A percentile compares a stretch with the other conserved stretches of the same genome.
These are phyloP conservation scores for Tulasnella sp. DNA, from an alignment of 768 basidiomycete genomes.

Conservation along the genomic window DNA sequence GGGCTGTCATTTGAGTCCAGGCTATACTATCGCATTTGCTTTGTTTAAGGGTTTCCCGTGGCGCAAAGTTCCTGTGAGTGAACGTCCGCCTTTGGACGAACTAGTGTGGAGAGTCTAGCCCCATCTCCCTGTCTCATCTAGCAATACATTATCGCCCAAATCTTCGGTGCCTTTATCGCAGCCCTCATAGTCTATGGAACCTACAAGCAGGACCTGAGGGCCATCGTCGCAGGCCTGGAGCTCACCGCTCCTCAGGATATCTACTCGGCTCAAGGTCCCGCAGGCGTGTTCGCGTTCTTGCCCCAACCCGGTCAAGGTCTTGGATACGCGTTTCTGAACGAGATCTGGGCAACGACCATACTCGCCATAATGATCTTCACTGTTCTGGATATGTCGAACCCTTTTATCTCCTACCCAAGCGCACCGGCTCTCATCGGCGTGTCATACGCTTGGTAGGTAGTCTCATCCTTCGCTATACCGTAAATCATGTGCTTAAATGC, in stretches of 20 bases:
- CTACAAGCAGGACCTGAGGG: conserved; percentile 1
- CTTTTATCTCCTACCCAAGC: background rate
- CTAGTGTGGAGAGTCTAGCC: too few relatives aligned
- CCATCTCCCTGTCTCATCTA: too few relatives aligned
- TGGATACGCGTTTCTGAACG: conserved; percentile 4
- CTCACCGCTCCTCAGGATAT: background rate
- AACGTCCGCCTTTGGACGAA: too few relatives aligned
- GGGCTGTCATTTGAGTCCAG: conserved; percentile 57
- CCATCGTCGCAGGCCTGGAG: too few relatives aligned
- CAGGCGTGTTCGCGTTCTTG: conserved; percentile 9
- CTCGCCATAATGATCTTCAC: background rate
- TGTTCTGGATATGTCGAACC: background rate
- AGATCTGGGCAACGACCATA: background rate
- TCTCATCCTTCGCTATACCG: too few relatives aligned
- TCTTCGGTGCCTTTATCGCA: conserved; percentile 7
- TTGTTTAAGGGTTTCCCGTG: conserved; percentile 24
- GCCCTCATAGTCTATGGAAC: conserved; percentile 5
- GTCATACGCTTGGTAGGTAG: too few relatives aligned
- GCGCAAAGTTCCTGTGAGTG: conserved; percentile 18
- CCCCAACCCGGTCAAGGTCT: conserved; percentile 1
- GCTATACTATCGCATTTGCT: conserved; percentile 22
- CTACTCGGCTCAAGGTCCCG: conserved; percentile 7
- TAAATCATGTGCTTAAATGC: background rate
- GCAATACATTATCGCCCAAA: conserved; percentile 8
- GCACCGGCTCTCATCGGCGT: too few relatives aligned